These are phyloP conservation scores for Paramecium sexaurelia DNA, from an alignment of 73 alveolate genomes.

Conservation along the genomic window DNA sequence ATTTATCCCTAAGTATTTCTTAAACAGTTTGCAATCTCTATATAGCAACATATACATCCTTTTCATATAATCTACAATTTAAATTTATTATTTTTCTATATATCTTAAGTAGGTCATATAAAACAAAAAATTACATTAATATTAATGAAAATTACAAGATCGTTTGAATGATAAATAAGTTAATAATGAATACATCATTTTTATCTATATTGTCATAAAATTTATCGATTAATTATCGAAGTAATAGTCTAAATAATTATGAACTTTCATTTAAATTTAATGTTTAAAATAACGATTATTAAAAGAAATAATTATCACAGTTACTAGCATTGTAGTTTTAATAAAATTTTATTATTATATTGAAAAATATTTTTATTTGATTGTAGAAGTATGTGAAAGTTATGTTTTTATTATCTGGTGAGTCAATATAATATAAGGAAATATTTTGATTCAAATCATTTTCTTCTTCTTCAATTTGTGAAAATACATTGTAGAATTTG, in stretches of 20 bases:
- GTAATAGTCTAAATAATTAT: not conserved
- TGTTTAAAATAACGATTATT: not conserved
- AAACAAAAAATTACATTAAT: not conserved
- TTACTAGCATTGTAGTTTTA: not conserved
- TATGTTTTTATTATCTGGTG: not conserved
- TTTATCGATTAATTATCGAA: not conserved
- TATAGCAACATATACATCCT: not conserved
- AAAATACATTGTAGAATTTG: not conserved
- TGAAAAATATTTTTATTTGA: not conserved
- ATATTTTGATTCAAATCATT: not conserved
- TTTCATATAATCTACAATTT: constrained; percentile 24
- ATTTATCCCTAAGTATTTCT: not conserved
- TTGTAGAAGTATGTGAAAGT: not conserved
- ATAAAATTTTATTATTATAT: not conserved
- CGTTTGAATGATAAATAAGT: not conserved
- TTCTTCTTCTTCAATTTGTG: not conserved
- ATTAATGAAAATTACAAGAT: not conserved
- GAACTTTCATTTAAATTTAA: not conserved
- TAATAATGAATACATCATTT: not conserved
- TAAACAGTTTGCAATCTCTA: not conserved
- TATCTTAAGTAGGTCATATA: not conserved
- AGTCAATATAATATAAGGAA: not conserved
- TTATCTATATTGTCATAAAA: not conserved
- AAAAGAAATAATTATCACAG: not conserved
- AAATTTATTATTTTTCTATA: not conserved